Base-by-base conservation (phyloP, 2,329 filamentous ascomycete genomes). In the Aspergillus sp. region DNA sequence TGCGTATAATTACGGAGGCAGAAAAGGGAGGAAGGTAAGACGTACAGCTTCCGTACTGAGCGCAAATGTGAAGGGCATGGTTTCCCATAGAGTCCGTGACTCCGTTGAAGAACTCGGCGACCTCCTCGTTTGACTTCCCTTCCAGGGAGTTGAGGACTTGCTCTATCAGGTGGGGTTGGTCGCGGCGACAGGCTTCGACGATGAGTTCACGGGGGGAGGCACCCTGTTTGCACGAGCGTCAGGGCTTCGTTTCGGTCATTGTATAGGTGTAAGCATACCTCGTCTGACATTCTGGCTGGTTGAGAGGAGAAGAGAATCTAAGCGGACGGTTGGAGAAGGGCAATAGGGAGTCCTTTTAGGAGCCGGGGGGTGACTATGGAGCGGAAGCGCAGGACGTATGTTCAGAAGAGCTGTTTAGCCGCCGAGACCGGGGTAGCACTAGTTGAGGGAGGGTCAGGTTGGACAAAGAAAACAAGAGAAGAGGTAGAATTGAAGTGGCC, bases 121-220 rank as follows among this genome's bases (percentile, higher is more conserved):
- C 87, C 71, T 91, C 84, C 62, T 87, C 84, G 58, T 83, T 78
- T 7, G 81, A 74, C 57, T 89, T 87, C 61, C 81, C 79, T 67
- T 85, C 85, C 72, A 86, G 81, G 67, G 81, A 80, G 47, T 85
- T 79, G 68, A 97, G 84, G 60, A 93, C 85, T 71, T 95, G 89
- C 70, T 86, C 80, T 60, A 98, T 87, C 63, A 98, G 87, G 57
- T 94, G 89, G 68, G 89, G 89, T 80, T 98, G 97, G 84, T 98
- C 94, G 73, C 93, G 87, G 64, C 94, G 92, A 81, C 91, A 96
- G 71, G 95, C 92, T 82, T 96, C 94, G 79, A 98, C 87, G 70
- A 98, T 86, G 72, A 91, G 86, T 82, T 98, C 94, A 77, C 89
- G 85, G 51, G 89, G 87, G 63, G 91, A 91, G 69, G 94, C 94